phyloP scores from a whole-genome alignment of 1,139 yeast species.

The Geotrichum bryndzae region DNA sequence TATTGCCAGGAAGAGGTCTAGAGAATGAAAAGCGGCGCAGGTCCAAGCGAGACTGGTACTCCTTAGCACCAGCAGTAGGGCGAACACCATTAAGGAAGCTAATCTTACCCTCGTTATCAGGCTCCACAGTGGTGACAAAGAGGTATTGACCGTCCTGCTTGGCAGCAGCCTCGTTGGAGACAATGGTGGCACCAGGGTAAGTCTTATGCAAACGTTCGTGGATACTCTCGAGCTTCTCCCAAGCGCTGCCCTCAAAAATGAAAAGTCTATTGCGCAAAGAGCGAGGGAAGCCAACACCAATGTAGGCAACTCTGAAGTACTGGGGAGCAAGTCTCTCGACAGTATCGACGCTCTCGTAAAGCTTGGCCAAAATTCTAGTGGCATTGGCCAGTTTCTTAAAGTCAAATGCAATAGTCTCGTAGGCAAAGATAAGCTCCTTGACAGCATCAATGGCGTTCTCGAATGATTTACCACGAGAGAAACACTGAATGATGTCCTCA shows the following conservation, averaged over 20 bases:
- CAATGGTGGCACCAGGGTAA: conserved; percentile 77
- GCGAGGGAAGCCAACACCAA: conserved; percentile 81
- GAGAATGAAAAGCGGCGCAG: conserved; percentile 63
- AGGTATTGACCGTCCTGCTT: conserved; percentile 66
- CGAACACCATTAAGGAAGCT: conserved; percentile 14
- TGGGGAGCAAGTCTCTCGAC: conserved; percentile 69
- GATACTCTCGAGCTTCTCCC: conserved; percentile 80
- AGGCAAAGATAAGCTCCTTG: conserved; percentile 70
- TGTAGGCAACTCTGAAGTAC: conserved; percentile 70
- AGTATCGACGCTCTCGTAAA: conserved; percentile 62
- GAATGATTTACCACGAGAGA: conserved; percentile 63
- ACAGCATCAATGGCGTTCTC: conserved; percentile 75
- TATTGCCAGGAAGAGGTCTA: conserved; percentile 69
- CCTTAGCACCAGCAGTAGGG: conserved; percentile 30
- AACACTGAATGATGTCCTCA: conserved; percentile 66
- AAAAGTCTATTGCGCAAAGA: conserved; percentile 70
- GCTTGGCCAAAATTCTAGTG: conserved; percentile 60
- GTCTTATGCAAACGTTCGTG: conserved; percentile 68
- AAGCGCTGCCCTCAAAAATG: conserved; percentile 80
- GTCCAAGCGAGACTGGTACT: conserved; percentile 45
- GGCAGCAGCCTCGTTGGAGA: conserved; percentile 63
- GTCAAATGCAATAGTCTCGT: conserved; percentile 68
- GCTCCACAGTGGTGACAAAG: conserved; percentile 68
- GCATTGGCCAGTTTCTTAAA: conserved; percentile 70
- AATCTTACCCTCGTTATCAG: conserved; percentile 31